These are phyloP conservation scores for Nemania bipapillata DNA, from an alignment of 2,329 filamentous ascomycete species.

Conservation along the genomic window DNA sequence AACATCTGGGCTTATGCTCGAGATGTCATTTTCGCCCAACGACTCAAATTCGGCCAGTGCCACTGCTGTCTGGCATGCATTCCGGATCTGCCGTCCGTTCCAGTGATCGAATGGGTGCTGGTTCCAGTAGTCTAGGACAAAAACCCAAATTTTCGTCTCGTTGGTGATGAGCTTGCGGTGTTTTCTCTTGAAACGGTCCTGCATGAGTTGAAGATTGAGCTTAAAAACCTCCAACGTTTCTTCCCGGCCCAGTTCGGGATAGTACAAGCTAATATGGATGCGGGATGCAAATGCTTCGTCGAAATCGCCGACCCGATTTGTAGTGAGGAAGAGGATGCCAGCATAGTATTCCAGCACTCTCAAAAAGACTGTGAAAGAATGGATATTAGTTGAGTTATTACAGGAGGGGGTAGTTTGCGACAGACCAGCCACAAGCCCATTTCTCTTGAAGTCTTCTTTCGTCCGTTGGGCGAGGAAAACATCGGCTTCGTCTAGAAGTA, in stretches of 20 bases:
- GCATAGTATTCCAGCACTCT: neutral
- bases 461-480: neutral
- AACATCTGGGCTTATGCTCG: conserved; percentile 28
- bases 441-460: neutral
- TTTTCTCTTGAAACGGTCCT: neutral
- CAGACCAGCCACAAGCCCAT: neutral
- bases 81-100: conserved; percentile 47
- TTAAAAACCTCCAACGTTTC: conserved; percentile 18
- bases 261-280: conserved; percentile 23
- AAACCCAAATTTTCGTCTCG: neutral
- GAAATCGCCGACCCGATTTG: conserved; percentile 24
- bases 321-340: conserved; percentile 15
- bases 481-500: neutral
- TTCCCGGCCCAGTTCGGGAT: conserved; percentile 4
- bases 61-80: conserved; percentile 43
- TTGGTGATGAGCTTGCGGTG: neutral
- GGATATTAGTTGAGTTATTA: neutral
- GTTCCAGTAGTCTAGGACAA: neutral
- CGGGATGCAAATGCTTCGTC: conserved; percentile 24
- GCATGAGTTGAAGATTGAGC: conserved; percentile 11
- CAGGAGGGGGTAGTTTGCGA: neutral
- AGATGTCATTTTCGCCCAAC: conserved; percentile 31
- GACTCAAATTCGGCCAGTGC: conserved; percentile 43
- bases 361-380: neutral
- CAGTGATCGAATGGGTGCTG: conserved; percentile 25